phyloP scores from a whole-genome alignment of 345 rosid species.

The Nephelium lappaceum region DNA sequence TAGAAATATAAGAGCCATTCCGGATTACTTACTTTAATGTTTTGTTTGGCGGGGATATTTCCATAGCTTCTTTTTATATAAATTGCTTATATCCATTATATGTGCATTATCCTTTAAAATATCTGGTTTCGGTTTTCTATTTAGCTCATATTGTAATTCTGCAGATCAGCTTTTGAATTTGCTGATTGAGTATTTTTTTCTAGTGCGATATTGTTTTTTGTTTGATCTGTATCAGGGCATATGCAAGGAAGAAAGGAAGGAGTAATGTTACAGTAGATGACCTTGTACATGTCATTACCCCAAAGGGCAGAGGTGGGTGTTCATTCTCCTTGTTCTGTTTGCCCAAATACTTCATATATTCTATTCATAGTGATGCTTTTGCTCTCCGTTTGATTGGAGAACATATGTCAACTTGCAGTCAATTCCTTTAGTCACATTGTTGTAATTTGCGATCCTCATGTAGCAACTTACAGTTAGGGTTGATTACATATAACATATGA shows the following conservation, averaged over 20 bases:
- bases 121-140: not conserved
- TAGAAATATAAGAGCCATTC: not conserved
- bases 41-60: not conserved
- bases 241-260: conserved; percentile 73
- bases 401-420: not conserved
- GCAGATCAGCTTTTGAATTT: not conserved
- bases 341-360: not conserved
- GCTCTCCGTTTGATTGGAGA: not conserved
- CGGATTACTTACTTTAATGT: not conserved
- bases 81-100: not conserved
- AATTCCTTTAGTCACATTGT: not conserved
- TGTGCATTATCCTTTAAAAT: not conserved
- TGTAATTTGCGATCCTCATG: not conserved
- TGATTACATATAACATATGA: not conserved
- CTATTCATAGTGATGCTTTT: not conserved
- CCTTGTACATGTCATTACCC: conserved; percentile 72
- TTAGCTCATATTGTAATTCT: not conserved
- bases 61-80: not conserved
- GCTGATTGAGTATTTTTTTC: not conserved
- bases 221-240: conserved; percentile 48
- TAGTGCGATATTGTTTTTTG: not conserved
- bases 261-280: conserved; percentile 81
- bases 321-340: not conserved
- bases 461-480: not conserved
- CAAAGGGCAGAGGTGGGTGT: conserved; percentile 77